Evolutionary conservation across 305 asterid genomes (phyloP).

Genomic region (Fraxinus angustifolia): DNA sequence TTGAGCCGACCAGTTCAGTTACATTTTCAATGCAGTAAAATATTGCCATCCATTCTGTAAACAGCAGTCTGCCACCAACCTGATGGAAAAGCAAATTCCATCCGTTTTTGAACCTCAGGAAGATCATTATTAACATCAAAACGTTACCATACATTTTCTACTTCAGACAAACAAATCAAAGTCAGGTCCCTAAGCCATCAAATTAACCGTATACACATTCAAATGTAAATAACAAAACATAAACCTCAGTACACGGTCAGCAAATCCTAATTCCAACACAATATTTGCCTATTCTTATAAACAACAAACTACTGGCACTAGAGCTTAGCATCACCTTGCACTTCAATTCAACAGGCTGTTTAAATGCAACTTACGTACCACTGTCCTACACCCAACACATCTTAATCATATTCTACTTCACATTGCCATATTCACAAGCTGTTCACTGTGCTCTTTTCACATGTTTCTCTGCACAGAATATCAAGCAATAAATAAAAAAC

Average conservation of each 20-base stretch:
- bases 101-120: not conserved
- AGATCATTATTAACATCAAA: not conserved
- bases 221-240: not conserved
- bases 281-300: conserved; percentile 21
- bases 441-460: conserved; percentile 15
- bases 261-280: conserved; percentile 21
- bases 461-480: conserved; percentile 34
- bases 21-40: not conserved
- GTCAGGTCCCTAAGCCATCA: not conserved
- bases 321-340: conserved; percentile 9
- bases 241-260: conserved; percentile 8
- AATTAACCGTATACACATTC: not conserved
- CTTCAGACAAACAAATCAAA: not conserved
- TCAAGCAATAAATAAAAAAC: not conserved
- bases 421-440: conserved; percentile 61
- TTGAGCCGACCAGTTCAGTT: not conserved
- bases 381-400: conserved; percentile 20
- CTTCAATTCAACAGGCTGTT: conserved; percentile 21
- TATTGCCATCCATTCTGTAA: not conserved
- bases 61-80: not conserved
- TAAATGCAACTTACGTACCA: conserved; percentile 13
- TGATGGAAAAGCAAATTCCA: not conserved
- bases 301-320: conserved; percentile 15
- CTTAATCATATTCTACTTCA: not conserved
- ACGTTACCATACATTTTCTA: not conserved